A percentile compares a stretch with the other conserved stretches of the same genome.
phyloP scores from a whole-genome alignment of 495 filamentous ascomycete genomes.

The Hamigera avellanea region DNA sequence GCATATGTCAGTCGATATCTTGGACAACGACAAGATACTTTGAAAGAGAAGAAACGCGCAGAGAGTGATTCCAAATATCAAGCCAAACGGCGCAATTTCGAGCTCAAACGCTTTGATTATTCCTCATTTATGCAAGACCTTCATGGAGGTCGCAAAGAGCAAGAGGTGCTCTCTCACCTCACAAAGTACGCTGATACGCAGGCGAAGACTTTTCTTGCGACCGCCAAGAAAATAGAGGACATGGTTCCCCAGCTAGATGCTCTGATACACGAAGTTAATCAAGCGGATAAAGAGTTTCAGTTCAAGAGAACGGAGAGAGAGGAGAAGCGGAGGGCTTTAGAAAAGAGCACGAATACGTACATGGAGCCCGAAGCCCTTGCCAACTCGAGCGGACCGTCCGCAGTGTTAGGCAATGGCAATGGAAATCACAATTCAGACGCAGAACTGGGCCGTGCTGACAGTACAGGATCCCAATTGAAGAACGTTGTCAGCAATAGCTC shows the following conservation, averaged over 20 bases:
- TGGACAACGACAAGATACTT: constrained; percentile 85
- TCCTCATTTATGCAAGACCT: constrained; percentile 99
- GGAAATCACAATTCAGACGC: constrained; percentile 38
- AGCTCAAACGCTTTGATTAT: constrained; percentile 96
- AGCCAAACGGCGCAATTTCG: constrained; percentile 82
- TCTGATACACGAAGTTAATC: constrained; percentile 76
- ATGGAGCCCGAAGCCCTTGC: constrained; percentile 55
- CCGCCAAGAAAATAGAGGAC: constrained; percentile 76
- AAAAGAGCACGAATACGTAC: constrained; percentile 78
- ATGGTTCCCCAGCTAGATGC: constrained; percentile 88
- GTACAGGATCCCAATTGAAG: constrained; percentile 54
- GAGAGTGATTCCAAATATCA: constrained; percentile 98
- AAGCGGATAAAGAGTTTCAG: constrained; percentile 91
- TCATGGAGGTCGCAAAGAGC: constrained; percentile 93
- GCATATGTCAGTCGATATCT: constrained; percentile 88
- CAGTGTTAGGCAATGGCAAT: constrained; percentile 24
- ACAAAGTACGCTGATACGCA: constrained; percentile 92
- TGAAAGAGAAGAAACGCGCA: constrained; percentile 91
- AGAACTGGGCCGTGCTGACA: constrained; percentile 60
- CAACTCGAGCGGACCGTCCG: constrained; percentile 13
- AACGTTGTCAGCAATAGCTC: constrained; percentile 35
- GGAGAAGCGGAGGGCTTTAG: constrained; percentile 77
- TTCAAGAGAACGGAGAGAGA: constrained; percentile 87
- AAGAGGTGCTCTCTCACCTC: constrained; percentile 90
- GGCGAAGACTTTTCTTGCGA: constrained; percentile 66